These are phyloP conservation scores for Yarrowia divulgata DNA, from an alignment of 805 yeast species.

Conservation along the genomic window DNA sequence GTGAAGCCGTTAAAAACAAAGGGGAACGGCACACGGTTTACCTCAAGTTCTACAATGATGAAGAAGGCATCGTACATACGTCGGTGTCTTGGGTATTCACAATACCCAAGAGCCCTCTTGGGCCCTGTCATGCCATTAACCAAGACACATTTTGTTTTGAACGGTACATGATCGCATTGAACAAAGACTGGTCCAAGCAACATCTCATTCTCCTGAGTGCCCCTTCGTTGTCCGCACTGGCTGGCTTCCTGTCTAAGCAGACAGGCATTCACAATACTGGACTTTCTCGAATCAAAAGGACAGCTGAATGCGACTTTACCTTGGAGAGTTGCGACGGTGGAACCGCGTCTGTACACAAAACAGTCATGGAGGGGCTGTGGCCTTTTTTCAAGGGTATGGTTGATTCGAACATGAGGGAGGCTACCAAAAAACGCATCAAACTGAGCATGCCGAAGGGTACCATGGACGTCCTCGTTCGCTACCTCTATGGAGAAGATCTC, in stretches of 20 bases:
- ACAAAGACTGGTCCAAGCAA: too few species aligned
- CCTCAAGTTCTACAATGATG: not conserved
- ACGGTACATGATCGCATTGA: too few species aligned
- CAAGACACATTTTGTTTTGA: too few species aligned
- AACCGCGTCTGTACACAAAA: not conserved
- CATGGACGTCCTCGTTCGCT: not conserved
- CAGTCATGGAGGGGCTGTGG: constrained; percentile 1
- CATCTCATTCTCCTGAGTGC: too few species aligned
- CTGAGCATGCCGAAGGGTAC: not conserved
- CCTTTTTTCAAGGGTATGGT: not conserved
- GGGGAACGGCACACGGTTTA: too few species aligned
- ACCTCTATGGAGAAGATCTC: not conserved
- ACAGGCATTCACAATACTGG: not conserved
- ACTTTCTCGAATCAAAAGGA: not conserved
- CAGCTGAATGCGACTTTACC: not conserved
- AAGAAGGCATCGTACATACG: not conserved
- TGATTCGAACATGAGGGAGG: not conserved
- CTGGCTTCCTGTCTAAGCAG: not conserved
- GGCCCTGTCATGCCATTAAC: too few species aligned
- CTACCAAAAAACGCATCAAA: not conserved
- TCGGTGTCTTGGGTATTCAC: too few species aligned
- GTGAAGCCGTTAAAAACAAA: too few species aligned
- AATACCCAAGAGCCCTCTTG: too few species aligned
- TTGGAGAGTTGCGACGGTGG: not conserved
- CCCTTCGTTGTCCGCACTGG: too few species aligned